Percentiles rank a stretch among this genome's conserved stretches.
phyloP scores from a whole-genome alignment of 176 grass and related monocot species.

The Aegilops longissima region DNA sequence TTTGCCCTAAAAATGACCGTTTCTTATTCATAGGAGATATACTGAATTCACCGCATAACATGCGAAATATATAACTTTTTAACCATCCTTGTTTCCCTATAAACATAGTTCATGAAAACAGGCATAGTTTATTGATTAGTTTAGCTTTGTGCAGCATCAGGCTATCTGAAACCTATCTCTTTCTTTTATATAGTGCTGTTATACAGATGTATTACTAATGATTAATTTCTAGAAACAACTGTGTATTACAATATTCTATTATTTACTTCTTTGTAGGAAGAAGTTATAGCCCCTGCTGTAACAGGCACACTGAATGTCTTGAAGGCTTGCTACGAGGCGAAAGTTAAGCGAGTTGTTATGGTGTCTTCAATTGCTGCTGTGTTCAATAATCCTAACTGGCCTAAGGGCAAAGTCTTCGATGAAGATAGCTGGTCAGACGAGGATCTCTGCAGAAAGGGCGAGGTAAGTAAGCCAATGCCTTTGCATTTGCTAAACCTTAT shows the following conservation, averaged over 20 bases:
- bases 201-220: neutral
- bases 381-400: constrained; percentile 54
- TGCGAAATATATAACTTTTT: neutral
- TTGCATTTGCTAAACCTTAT: neutral
- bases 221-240: neutral
- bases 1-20: neutral
- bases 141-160: neutral
- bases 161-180: neutral
- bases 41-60: neutral
- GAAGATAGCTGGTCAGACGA: constrained; percentile 71
- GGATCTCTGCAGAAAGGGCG: constrained; percentile 56
- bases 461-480: constrained; percentile 38
- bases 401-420: constrained; percentile 47
- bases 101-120: neutral
- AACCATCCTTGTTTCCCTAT: neutral
- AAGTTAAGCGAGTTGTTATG: constrained; percentile 71
- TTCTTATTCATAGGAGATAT: neutral
- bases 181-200: neutral
- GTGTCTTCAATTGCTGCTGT: constrained; percentile 56
- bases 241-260: neutral
- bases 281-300: constrained; percentile 67
- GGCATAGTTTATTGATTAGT: neutral
- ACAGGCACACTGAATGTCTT: constrained; percentile 73
- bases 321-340: constrained; percentile 66
- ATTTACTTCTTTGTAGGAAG: constrained; percentile 29